Evolutionary conservation across 805 yeast species (phyloP).

Genomic region (Kazachstania kunashirensis): DNA sequence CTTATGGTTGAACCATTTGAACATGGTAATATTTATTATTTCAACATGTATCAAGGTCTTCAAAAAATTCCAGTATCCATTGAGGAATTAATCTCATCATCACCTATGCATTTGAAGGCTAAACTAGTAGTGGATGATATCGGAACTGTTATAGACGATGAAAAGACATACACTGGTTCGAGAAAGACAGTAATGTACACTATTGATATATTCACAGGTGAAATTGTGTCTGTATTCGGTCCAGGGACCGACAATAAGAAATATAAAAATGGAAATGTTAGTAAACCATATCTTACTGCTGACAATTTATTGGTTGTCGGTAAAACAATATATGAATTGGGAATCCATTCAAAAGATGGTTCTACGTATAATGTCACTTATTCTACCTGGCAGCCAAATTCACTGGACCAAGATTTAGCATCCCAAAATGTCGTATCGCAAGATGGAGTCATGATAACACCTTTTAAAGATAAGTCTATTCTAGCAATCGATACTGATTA

Average conservation of each 20-base stretch:
- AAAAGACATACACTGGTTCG: slow-evolving; percentile 81
- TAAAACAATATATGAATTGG: slow-evolving; percentile 58
- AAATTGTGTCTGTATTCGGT: slow-evolving; percentile 62
- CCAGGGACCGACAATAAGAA: slow-evolving; percentile 31
- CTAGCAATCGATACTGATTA: slow-evolving; percentile 61
- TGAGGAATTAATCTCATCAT: slow-evolving; percentile 62
- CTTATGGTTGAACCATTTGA: slow-evolving; percentile 90
- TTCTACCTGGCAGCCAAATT: slow-evolving; percentile 87
- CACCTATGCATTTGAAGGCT: slow-evolving; percentile 66
- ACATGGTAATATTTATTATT: slow-evolving; percentile 76
- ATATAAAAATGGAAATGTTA: slow-evolving; percentile 7
- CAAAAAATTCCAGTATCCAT: slow-evolving; percentile 77
- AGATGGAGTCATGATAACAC: slow-evolving; percentile 73
- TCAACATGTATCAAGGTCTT: slow-evolving; percentile 63
- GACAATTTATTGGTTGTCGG: slow-evolving; percentile 48
- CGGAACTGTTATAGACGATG: slow-evolving; percentile 38
- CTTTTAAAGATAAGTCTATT: slow-evolving; percentile 71
- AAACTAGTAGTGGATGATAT: slow-evolving; percentile 36
- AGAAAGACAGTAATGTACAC: slow-evolving; percentile 67
- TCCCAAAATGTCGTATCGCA: slow-evolving; percentile 44
- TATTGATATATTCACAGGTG: slow-evolving; percentile 66
- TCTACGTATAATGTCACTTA: slow-evolving; percentile 79
- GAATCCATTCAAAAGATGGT: slow-evolving; percentile 65
- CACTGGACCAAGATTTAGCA: slow-evolving; percentile 51
- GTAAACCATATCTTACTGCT: too few relatives aligned